Conservation (phyloP, 164 flowering plant species). For the Nymphaea colorata region DNA sequence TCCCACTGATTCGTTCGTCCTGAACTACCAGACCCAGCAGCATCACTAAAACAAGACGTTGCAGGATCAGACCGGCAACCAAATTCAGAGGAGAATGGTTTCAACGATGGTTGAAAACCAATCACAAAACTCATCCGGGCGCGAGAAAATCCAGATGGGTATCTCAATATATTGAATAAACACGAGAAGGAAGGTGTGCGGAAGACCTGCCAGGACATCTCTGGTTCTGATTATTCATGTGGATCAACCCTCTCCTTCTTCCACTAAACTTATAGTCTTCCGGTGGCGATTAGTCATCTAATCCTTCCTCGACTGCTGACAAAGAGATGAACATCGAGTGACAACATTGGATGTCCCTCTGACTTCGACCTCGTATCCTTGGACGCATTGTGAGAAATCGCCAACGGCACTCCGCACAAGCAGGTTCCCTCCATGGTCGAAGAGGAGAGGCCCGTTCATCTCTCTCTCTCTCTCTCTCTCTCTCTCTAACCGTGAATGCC, state of each 20-base stretch:
- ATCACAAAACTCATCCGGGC: constrained; percentile 1
- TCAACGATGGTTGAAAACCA: constrained; percentile 14
- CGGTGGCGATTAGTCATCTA: too few species aligned
- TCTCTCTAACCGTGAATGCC: too few species aligned
- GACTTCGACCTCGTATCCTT: too few species aligned
- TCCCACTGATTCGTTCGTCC: not conserved
- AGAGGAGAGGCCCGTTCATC: too few species aligned
- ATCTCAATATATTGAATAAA: constrained; percentile 14
- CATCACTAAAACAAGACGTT: not conserved
- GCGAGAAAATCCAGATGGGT: constrained; percentile 14
- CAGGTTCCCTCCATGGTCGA: too few species aligned
- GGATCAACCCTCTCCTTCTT: not conserved
- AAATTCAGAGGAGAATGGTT: constrained; percentile 21
- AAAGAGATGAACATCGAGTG: too few species aligned
- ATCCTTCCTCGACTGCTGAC: too few species aligned
- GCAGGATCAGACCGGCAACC: not conserved
- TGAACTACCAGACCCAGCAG: not conserved
- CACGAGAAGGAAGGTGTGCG: not conserved
- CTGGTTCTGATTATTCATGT: not conserved
- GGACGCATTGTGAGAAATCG: too few species aligned
- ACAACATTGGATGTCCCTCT: too few species aligned
- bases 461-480: too few species aligned
- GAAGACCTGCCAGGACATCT: not conserved
- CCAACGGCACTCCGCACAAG: too few species aligned
- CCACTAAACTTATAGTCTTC: too few species aligned